Evolutionary conservation across 495 filamentous ascomycete species (phyloP), one percentile per base, ranked within the genome.

Genomic region (Aspergillus nidulans): DNA sequence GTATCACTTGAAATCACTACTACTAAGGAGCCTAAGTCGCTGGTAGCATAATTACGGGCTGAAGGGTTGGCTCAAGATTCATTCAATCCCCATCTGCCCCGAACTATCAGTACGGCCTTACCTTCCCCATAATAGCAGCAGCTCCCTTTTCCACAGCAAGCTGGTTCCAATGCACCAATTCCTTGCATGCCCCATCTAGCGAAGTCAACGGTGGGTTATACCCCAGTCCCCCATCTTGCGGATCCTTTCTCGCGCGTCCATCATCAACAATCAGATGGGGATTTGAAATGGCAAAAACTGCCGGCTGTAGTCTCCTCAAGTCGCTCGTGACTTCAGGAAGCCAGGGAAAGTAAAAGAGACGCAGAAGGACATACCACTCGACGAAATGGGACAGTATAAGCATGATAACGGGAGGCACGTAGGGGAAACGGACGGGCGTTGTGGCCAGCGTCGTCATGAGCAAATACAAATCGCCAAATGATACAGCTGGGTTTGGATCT

Each of bases 131-230:
- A 34, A 56, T 56, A 20, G 49, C 60, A 39, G 39, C 21, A n/a
- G 49, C 49, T 8, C 40, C 48, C 25, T 66, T 60, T 20, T 23
- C 25, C 38, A 56, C 57, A 18, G 61, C 65, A 47, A 44, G 21
- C 8, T 48, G 42, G 16, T 62, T 62, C 60, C 60, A 62, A 21
- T 56, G 51, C 19, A 45, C 48, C 13, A 85, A 49, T 55, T 84
- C 69, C 58, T 75, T 72, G 45, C 68, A 69, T 76, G 84, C 77
- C 4, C 80, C 81, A 6, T 82, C 74, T 8, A 83, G 55, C 7
- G 79, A 83, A 0, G 72, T 80, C 19, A 83, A 30, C 0, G 80
- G 70, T 1, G 77, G 69, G 0, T 59, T 49, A 60, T 82, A 83
- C 5, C 79, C 82, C 21, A 85, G 47, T 1, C 80, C 80, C 4